Percentiles rank a stretch among this genome's conserved stretches.
Conservation (phyloP, 176 grass and related monocot genomes). For the Saccharum officinarum region DNA sequence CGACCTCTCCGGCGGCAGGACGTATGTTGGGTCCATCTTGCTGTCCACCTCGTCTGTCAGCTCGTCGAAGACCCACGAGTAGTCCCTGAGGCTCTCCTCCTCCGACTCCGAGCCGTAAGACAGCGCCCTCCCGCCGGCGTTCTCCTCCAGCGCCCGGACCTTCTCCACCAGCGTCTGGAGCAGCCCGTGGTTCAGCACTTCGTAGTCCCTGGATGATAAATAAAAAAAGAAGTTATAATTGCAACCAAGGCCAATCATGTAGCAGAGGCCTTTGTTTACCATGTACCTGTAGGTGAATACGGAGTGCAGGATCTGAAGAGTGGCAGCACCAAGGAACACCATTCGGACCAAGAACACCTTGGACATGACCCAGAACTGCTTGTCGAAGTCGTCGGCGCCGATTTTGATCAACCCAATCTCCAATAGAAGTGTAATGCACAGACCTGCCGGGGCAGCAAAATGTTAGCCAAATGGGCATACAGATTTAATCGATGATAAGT, state of each 20-base stretch:
- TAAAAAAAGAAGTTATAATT: too few species aligned
- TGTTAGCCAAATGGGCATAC: background rate
- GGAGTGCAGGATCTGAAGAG: slow-evolving; percentile 36
- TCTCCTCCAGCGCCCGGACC: slow-evolving; percentile 35
- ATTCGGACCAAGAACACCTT: slow-evolving; percentile 74
- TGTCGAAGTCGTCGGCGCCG: slow-evolving; percentile 54
- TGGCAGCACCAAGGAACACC: slow-evolving; percentile 46
- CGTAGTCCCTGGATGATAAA: slow-evolving; percentile 31
- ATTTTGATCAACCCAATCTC: slow-evolving; percentile 68
- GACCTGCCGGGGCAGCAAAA: slow-evolving; percentile 23
- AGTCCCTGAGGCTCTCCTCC: slow-evolving; percentile 34
- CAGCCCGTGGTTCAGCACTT: slow-evolving; percentile 35
- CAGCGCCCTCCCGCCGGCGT: slow-evolving; percentile 6
- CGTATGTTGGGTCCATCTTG: too few species aligned
- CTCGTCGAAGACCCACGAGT: background rate
- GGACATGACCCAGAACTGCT: slow-evolving; percentile 69
- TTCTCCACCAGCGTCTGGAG: slow-evolving; percentile 53
- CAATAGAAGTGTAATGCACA: slow-evolving; percentile 71
- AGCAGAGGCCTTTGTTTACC: background rate
- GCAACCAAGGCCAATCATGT: background rate
- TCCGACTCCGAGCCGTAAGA: slow-evolving; percentile 19
- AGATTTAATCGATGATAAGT: background rate
- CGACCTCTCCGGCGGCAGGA: too few species aligned
- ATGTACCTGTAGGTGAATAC: slow-evolving; percentile 48
- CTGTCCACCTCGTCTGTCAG: too few species aligned